Conservation (phyloP, 1,139 yeast genomes). For the Scheffersomyces stambukii region DNA sequence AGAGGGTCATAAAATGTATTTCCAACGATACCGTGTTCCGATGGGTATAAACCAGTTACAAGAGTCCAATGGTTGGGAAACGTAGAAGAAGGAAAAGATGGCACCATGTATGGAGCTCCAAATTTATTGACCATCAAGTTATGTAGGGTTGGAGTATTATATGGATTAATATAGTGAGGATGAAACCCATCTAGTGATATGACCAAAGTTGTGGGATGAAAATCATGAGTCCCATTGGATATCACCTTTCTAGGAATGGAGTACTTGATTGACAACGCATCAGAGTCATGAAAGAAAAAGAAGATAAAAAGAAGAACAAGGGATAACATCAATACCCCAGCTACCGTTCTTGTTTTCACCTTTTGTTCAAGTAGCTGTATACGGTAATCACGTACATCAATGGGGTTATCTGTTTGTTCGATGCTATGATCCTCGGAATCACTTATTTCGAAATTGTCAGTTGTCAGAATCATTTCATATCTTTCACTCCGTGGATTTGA, state of each 20-base stretch:
- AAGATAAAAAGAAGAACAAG: slow-evolving; percentile 6
- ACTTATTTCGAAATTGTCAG: slow-evolving; percentile 6
- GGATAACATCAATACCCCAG: slow-evolving; percentile 7
- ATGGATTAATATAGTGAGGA: slow-evolving; percentile 75
- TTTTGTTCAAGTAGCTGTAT: slow-evolving; percentile 10
- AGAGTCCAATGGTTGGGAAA: slow-evolving; percentile 92
- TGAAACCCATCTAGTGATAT: slow-evolving; percentile 87
- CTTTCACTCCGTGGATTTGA: slow-evolving; percentile 5
- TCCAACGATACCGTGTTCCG: slow-evolving; percentile 83
- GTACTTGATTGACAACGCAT: background rate
- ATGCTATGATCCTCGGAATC: slow-evolving; percentile 2
- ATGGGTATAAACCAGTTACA: slow-evolving; percentile 80
- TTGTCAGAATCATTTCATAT: slow-evolving; percentile 11
- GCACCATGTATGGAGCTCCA: slow-evolving; percentile 80
- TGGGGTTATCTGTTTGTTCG: slow-evolving; percentile 5
- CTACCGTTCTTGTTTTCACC: slow-evolving; percentile 9
- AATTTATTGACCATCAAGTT: slow-evolving; percentile 48
- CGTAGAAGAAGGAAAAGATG: slow-evolving; percentile 85
- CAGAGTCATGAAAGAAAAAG: slow-evolving; percentile 2
- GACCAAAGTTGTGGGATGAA: slow-evolving; percentile 72
- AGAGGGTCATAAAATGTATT: slow-evolving; percentile 72
- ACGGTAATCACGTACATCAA: slow-evolving; percentile 11
- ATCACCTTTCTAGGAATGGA: slow-evolving; percentile 21
- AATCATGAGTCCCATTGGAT: slow-evolving; percentile 68
- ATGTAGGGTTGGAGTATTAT: slow-evolving; percentile 69